Evolutionary conservation across 345 rosid genomes (phyloP).

Genomic region (rapeseed (Brassica napus)): Da-Ae NC_063446.1:24600001-24600500

Average conservation of each 20-base stretch:
- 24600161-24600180: neutral
- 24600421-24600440: neutral
- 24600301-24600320: neutral
- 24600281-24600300: neutral
- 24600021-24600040: neutral
- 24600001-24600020: constrained; percentile 7
- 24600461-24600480: neutral
- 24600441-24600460: neutral
- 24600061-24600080: neutral
- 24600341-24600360: neutral
- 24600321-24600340: neutral
- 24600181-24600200: neutral
- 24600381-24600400: neutral
- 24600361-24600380: neutral
- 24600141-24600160: neutral
- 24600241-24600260: neutral
- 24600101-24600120: neutral
- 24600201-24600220: constrained; percentile 15
- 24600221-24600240: neutral
- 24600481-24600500: constrained; percentile 23
- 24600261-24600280: neutral
- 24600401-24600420: neutral
- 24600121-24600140: neutral
- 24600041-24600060: neutral
- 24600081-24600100: neutral